phyloP scores from a whole-genome alignment of 2,329 filamentous ascomycete genomes.

The Diaporthe australafricana region DNA sequence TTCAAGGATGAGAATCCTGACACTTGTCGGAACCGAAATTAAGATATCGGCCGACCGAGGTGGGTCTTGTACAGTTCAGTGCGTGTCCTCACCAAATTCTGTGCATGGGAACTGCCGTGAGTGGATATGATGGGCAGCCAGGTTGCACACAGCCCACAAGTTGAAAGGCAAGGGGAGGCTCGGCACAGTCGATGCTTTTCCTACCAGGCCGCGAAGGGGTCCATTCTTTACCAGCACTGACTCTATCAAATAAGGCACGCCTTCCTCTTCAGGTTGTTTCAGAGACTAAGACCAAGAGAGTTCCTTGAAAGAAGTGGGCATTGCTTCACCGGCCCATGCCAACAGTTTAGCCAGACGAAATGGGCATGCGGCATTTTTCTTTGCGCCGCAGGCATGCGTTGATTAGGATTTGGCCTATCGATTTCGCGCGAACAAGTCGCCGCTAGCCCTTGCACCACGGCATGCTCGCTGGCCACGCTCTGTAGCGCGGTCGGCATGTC shows the following conservation, averaged over 20 bases:
- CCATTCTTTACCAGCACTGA: not conserved
- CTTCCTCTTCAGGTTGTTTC: not conserved
- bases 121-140: slow-evolving; percentile 23
- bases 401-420: slow-evolving; percentile 21
- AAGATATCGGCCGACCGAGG: slow-evolving; percentile 29
- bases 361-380: slow-evolving; percentile 14
- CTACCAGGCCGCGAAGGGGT: not conserved
- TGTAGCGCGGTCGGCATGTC: slow-evolving; percentile 30
- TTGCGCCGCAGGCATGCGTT: slow-evolving; percentile 32
- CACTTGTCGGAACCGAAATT: slow-evolving; percentile 27
- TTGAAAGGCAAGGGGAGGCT: not conserved
- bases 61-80: slow-evolving; percentile 3
- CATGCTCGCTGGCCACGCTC: slow-evolving; percentile 14
- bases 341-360: slow-evolving; percentile 27
- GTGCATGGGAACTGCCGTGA: slow-evolving; percentile 32
- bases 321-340: slow-evolving; percentile 16
- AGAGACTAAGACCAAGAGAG: not conserved
- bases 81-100: slow-evolving; percentile 28
- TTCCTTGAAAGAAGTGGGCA: not conserved
- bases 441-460: slow-evolving; percentile 10
- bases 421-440: slow-evolving; percentile 14
- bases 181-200: not conserved
- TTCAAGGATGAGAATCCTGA: slow-evolving; percentile 20
- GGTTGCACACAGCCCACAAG: slow-evolving; percentile 16
- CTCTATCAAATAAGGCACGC: not conserved